Conservation (phyloP, 2,329 filamentous ascomycete genomes). For the Thielaviopsis populi region DNA sequence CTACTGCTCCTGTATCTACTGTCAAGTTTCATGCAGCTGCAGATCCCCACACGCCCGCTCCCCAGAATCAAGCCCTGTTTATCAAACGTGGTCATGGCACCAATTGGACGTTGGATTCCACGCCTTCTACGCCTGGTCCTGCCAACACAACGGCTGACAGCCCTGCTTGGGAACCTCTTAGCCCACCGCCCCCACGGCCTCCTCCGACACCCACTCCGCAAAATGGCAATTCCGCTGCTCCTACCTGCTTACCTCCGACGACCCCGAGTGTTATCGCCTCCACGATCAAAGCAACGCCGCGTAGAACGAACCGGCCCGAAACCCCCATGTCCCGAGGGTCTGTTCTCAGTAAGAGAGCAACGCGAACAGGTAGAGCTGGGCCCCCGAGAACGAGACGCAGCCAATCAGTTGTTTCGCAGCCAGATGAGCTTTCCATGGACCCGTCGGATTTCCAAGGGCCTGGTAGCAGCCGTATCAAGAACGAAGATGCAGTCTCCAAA, state of each 20-base stretch:
- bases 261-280: slow-evolving; percentile 8
- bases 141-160: slow-evolving; percentile 29
- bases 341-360: slow-evolving; percentile 3
- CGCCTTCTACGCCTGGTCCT: slow-evolving; percentile 41
- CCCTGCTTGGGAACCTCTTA: slow-evolving; percentile 41
- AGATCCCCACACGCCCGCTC: slow-evolving; percentile 10
- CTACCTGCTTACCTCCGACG: slow-evolving; percentile 25
- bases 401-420: slow-evolving; percentile 32
- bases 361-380: slow-evolving; percentile 9
- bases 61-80: slow-evolving; percentile 16
- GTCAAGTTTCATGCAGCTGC: neutral
- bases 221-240: slow-evolving; percentile 25
- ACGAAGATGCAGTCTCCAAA: slow-evolving; percentile 43
- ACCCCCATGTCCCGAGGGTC: slow-evolving; percentile 13
- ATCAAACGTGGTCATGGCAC: slow-evolving; percentile 33
- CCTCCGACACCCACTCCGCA: slow-evolving; percentile 9
- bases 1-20: neutral
- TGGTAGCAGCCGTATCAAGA: slow-evolving; percentile 35
- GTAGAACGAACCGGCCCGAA: slow-evolving; percentile 13
- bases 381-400: slow-evolving; percentile 26
- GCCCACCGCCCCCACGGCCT: slow-evolving; percentile 11
- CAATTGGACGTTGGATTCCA: slow-evolving; percentile 42
- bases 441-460: slow-evolving; percentile 22
- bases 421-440: slow-evolving; percentile 35
- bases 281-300: slow-evolving; percentile 13